A percentile compares a stretch with the other conserved stretches of the same genome.
These are phyloP conservation scores for Brassica cretica DNA, from an alignment of 345 rosid species.

Conservation along the genomic window DNA sequence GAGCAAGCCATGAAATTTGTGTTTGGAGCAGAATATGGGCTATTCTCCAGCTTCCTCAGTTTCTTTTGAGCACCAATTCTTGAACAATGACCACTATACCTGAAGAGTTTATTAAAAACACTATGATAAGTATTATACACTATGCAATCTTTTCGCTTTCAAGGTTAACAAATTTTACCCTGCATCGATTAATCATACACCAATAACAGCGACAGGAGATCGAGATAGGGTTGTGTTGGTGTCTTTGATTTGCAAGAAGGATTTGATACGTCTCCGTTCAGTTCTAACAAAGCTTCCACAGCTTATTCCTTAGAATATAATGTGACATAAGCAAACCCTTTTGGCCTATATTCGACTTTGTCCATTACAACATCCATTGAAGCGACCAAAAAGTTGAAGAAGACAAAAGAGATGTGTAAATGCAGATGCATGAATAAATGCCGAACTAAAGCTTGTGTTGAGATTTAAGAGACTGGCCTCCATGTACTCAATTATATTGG, in stretches of 20 bases:
- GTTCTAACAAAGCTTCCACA: no score
- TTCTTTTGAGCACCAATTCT: background rate
- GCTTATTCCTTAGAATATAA: no score
- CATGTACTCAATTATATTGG: conserved; percentile 51
- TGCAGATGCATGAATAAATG: no score
- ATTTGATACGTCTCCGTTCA: conserved; percentile 45
- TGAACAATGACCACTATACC: background rate
- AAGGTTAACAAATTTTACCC: background rate
- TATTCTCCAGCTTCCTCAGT: background rate
- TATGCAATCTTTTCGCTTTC: background rate
- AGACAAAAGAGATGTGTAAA: no score
- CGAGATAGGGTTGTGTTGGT: background rate
- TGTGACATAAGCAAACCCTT: no score
- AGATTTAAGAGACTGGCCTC: conserved; percentile 38
- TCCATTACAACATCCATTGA: no score
- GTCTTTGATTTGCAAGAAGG: background rate
- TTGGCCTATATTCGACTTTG: no score
- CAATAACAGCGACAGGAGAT: background rate
- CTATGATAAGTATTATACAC: background rate
- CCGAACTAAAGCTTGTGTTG: background rate
- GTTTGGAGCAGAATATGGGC: background rate
- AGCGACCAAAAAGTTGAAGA: no score
- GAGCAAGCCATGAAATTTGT: background rate
- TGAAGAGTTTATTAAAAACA: background rate
- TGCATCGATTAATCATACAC: background rate